Conservation (phyloP, 2,329 filamentous ascomycete genomes). For the Colletotrichum sp. region DNA sequence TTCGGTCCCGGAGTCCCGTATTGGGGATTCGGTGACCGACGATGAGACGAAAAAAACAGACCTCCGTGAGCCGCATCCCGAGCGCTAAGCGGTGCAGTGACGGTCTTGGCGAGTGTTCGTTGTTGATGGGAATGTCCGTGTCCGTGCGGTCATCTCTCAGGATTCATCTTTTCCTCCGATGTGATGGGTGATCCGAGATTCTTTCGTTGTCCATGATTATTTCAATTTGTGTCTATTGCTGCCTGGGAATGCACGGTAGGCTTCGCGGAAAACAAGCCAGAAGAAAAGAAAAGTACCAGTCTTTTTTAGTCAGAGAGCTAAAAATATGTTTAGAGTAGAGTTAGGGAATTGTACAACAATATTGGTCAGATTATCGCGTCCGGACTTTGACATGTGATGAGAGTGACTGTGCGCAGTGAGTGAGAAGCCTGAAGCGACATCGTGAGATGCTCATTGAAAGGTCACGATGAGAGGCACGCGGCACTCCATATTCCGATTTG, state of each 20-base stretch:
- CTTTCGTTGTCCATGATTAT: background rate
- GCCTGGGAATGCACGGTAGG: background rate
- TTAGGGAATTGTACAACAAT: background rate
- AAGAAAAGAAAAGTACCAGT: background rate
- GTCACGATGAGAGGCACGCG: background rate
- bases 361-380: background rate
- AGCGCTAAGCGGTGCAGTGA: background rate
- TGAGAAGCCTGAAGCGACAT: background rate
- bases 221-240: background rate
- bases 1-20: background rate
- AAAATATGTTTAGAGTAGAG: background rate
- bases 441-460: background rate
- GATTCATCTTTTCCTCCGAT: background rate
- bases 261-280: background rate
- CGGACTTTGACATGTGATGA: background rate
- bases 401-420: background rate
- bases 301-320: background rate
- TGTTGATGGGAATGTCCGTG: background rate
- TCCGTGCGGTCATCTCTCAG: background rate
- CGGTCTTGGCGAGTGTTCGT: background rate
- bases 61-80: background rate
- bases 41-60: background rate
- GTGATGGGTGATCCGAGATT: background rate
- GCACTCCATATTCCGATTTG: fast-evolving
- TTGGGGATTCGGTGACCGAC: background rate